Base-by-base conservation (phyloP, 192 early-diverging fungal genomes). In the Coemansia sp. region DNA sequence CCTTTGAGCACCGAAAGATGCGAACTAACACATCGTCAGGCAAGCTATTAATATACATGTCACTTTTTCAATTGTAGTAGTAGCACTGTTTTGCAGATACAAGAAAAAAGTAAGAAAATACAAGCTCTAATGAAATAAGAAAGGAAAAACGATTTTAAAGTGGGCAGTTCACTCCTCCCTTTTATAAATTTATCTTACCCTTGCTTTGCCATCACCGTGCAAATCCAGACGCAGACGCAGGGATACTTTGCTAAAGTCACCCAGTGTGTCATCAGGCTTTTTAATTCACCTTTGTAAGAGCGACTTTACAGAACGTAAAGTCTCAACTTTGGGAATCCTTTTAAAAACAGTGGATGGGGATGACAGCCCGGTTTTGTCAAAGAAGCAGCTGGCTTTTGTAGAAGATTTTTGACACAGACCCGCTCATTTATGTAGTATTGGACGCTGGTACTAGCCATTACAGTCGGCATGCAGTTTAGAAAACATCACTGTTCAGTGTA, bases 11-110 rank as follows among this genome's bases (percentile, higher is more conserved):
- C 10, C 21, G 11, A 38, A 64, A 38, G 17, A 64, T n/a, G n/a
- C 26, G 29, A 11, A 1, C 16, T 2, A 64, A 7, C 4, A 64
- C 9, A n/a, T 64, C 62, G 26, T 55, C 51, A 2, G 62, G 38
- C 3, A 64, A 35, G 25, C 41, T 39, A 22, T 53, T 43, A 16
- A 64, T 41, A n/a, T 43, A 3, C 51, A 64, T 64, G 8, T 3
- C 14, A n/a, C 41, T 3, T 16, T 27, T 41, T 12, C 41, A 4
- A 45, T n/a, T 45, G 41, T 45, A 45, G 41, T 45, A 16, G 11
- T 45, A 45, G 14, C 16, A 45, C 41, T 16, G 41, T n/a, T 12
- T 16, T 45, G 16, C 41, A 29, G 25, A 22, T 31, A 61, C 43
- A 50, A 49, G 6, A 23, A 16, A 60, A 47, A 29, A 43, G 22